These are phyloP conservation scores for Didymellaceae sp. DNA, from an alignment of 2,329 filamentous ascomycete genomes.

Conservation along the genomic window DNA sequence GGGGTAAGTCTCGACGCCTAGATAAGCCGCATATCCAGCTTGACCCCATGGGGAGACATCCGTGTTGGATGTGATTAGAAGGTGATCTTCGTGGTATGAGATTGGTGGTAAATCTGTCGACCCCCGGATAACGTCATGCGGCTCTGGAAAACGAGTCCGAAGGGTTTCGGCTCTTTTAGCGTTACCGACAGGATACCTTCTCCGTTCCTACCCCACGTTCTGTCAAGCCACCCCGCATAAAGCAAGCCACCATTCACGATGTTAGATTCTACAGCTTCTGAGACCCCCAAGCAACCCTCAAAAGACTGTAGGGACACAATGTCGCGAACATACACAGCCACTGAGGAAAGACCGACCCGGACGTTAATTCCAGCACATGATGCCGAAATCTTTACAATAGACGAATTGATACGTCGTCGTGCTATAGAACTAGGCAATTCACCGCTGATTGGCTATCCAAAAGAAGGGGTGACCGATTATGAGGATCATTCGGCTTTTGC, in stretches of 20 bases:
- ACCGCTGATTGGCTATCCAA: constrained; percentile 34
- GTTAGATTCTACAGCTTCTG: constrained; percentile 6
- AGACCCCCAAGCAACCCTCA: neutral
- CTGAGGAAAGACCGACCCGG: constrained; percentile 9
- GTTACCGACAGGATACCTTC: constrained; percentile 11
- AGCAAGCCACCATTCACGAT: constrained; percentile 14
- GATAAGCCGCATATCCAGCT: neutral
- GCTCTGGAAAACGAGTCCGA: constrained; percentile 17
- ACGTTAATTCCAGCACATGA: constrained; percentile 11
- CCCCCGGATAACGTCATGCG: constrained; percentile 13
- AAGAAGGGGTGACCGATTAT: constrained; percentile 29
- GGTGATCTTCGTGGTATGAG: neutral
- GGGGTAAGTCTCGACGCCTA: neutral
- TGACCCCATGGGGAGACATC: neutral
- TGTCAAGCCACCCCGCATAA: constrained; percentile 17
- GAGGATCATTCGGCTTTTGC: constrained; percentile 36
- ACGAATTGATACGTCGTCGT: constrained; percentile 34
- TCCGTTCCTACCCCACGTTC: constrained; percentile 8
- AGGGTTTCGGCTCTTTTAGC: constrained; percentile 3
- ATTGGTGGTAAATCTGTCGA: constrained; percentile 19
- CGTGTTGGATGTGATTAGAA: neutral
- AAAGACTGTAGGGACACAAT: constrained; percentile 15
- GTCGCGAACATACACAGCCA: constrained; percentile 18
- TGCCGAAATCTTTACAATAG: constrained; percentile 29
- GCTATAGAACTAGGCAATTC: constrained; percentile 25